Base-by-base conservation (phyloP, 306 rosid species). In the Cicer yamashitae region DNA sequence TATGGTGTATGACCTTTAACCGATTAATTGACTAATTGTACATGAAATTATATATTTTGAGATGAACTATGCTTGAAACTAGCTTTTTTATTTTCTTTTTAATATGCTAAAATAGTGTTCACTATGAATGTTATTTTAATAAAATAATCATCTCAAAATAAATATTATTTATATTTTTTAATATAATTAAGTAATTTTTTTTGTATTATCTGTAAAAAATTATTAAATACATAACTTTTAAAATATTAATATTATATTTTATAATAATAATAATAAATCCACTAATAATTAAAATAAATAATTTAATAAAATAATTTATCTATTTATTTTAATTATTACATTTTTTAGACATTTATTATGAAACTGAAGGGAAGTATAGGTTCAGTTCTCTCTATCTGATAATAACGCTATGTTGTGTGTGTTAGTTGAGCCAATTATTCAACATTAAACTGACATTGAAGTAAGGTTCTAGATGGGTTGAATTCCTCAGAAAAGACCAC, bases 351-450 rank as follows among this genome's bases (percentile, higher is more conserved):
- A 25, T 25, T 25, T 25, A 25, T 25, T 25, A 25, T 25, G 30
- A 25, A 25, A 0, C 30, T 25, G 30, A 30, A 30, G 3, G 5
- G 4, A 47, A 37, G 10, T 60, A 81, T 68, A 67, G 72, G 52
- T 48, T 67, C 6, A 68, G 14, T 68, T 10, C 7, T 77, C 79
- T 18, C 70, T 45, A 45, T 81, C 69, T 38, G 63, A 76, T 76
- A 53, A 76, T 76, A 53, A 63, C 13, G 72, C 50, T 81, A 18
- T 69, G 48, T 68, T 69, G 10, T 69, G 54, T 43, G 50, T 30
- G 63, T 54, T 82, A 58, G 70, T 43, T 76, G 65, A 38, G 74
- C 74, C 65, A 63, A 70, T 54, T 61, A 78, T 79, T 77, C 74
- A 78, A 74, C 78, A 70, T 62, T 70, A 44, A 63, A 54, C 47